Evolutionary conservation across 225 moss, liverwort and hornwort genomes (phyloP).

Genomic region (Pleurozium schreberi): DNA sequence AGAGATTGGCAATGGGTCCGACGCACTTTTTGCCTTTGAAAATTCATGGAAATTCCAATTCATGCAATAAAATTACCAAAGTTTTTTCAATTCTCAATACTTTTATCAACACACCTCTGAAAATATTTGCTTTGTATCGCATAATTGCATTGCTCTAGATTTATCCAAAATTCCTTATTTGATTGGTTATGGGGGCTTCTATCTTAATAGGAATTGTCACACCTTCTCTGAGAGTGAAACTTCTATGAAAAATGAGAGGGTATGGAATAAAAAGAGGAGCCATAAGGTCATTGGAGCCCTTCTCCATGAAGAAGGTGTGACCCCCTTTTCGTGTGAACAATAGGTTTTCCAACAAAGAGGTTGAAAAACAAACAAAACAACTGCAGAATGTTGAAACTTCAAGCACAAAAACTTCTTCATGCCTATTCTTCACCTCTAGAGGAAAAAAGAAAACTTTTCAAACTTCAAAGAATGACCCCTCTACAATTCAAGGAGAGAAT

Average conservation of each 20-base stretch:
- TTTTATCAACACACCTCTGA: too few species aligned
- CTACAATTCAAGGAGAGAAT: neutral
- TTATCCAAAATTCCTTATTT: too few species aligned
- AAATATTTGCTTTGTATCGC: too few species aligned
- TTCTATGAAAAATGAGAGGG: neutral
- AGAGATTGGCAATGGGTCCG: too few species aligned
- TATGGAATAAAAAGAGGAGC: neutral
- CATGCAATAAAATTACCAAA: too few species aligned
- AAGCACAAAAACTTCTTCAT: rapidly evolving
- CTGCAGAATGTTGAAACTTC: rapidly evolving
- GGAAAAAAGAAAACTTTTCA: neutral
- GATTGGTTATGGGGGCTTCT: too few species aligned
- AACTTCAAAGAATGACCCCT: rapidly evolving
- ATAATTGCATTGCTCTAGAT: too few species aligned
- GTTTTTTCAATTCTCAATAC: too few species aligned
- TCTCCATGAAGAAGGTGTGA: neutral
- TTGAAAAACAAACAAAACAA: neutral
- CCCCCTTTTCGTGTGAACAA: neutral
- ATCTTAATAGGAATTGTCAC: neutral
- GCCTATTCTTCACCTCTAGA: neutral
- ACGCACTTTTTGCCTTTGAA: too few species aligned
- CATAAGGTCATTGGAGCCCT: neutral
- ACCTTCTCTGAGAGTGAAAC: neutral
- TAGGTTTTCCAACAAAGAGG: rapidly evolving
- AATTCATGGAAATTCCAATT: too few species aligned